Evolutionary conservation across 2,329 filamentous ascomycete genomes (phyloP), one percentile per base, ranked within the genome.

Genomic region (Lizonia empirigonia): DNA sequence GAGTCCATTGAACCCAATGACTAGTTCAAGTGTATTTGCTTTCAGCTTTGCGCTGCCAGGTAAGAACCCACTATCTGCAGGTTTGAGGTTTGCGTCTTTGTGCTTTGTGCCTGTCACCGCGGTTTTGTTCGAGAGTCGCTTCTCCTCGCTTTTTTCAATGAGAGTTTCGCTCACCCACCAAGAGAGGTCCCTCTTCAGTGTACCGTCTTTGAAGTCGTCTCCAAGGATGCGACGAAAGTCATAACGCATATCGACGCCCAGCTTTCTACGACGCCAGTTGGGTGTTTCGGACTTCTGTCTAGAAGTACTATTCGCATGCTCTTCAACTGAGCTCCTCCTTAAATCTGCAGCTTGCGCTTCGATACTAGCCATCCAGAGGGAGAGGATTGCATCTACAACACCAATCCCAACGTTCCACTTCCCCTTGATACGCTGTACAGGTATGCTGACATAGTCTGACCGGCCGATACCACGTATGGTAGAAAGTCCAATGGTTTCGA

Each of bases 161-260:
- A 42, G 19, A 8, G 20, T 7, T 18, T 49, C 37, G 16, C 29
- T 30, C 5, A 49, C 38, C 46, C 46, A 49, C 46, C 46, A 49
- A 12, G 38, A 29, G 3, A 49, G 20, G 29, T 49, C 38, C 23
- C 46, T 16, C 37, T 42, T 49, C 30, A 49, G 18, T 15, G 32
- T 15, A 16, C 27, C 30, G 15, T 42, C 32, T 5, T 42, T 22
- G n/a, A 27, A 42, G 16, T 49, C 19, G 13, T 42, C 46, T n/a
- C 46, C 46, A 27, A 49, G 29, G 23, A 49, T 36, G 5, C 46
- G 32, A 16, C 46, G 37, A n/a, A 20, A 49, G 19, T 32, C 10
- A 26, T 29, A 27, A 10, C 24, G 30, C 7, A 34, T 19, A 20
- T 34, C 27, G 3, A 7, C 30, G 5, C 23, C 38, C 5, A 22